A percentile compares a stretch with the other conserved stretches of the same genome.
These are phyloP conservation scores for Coniochaeta ligniaria DNA, from an alignment of 2,329 filamentous ascomycete species.

Conservation along the genomic window DNA sequence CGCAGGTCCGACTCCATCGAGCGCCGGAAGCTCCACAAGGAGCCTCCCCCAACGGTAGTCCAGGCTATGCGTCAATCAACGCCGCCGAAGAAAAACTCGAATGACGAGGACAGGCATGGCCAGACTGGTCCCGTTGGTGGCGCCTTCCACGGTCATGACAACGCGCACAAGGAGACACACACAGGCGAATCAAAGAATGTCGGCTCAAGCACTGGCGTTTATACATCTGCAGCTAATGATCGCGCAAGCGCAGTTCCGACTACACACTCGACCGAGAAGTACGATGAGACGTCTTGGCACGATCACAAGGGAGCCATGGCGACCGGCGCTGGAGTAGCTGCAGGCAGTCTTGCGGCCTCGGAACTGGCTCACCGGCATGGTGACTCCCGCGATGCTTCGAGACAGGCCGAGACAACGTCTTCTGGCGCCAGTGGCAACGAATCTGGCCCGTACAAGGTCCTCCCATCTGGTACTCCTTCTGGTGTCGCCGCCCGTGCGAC, in stretches of 20 bases:
- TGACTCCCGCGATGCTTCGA: neutral
- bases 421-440: neutral
- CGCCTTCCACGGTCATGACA: too few relatives aligned
- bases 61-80: neutral
- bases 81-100: neutral
- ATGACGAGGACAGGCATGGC: neutral
- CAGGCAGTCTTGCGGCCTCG: conserved; percentile 4
- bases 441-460: conserved; percentile 5
- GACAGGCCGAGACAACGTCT: neutral
- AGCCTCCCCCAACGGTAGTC: neutral
- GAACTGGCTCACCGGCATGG: conserved; percentile 3
- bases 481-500: neutral
- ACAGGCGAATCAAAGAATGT: too few relatives aligned
- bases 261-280: neutral
- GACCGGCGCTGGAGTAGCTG: conserved; percentile 3
- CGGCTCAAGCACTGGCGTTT: neutral
- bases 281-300: neutral
- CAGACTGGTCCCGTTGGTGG: neutral
- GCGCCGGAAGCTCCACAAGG: neutral
- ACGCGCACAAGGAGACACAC: too few relatives aligned
- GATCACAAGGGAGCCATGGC: neutral
- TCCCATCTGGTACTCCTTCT: conserved; percentile 4
- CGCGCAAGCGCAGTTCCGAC: neutral
- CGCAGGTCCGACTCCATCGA: conserved; percentile 3
- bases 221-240: neutral